Percentiles rank a stretch among this genome's conserved stretches.
Conservation (phyloP, 805 yeast genomes). For the Danielozyma ontarioensis region DNA sequence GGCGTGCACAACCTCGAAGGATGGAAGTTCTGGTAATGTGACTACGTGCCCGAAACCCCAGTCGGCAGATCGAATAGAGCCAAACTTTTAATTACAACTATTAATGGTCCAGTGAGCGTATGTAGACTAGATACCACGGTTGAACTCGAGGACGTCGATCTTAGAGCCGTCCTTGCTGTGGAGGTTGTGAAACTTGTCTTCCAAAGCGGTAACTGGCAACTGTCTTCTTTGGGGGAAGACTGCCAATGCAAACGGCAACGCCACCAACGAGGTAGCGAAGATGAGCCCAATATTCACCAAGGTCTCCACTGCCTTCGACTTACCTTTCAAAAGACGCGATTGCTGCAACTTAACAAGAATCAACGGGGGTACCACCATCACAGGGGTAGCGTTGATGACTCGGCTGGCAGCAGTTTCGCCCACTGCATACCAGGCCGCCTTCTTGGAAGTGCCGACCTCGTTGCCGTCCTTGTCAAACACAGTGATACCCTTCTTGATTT, state of each 20-base stretch:
- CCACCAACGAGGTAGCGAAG: constrained; percentile 78
- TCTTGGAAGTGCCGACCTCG: constrained; percentile 63
- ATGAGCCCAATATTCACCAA: constrained; percentile 80
- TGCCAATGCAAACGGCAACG: constrained; percentile 90
- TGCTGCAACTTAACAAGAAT: constrained; percentile 73
- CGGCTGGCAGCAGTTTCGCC: constrained; percentile 96
- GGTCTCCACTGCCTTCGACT: constrained; percentile 60
- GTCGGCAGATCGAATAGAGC: neutral
- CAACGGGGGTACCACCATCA: constrained; percentile 95
- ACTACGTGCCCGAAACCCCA: neutral
- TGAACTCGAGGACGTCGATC: constrained; percentile 68
- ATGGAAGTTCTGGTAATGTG: constrained; percentile 62
- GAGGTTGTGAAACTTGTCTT: constrained; percentile 55
- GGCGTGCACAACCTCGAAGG: constrained; percentile 38
- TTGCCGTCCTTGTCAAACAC: constrained; percentile 63
- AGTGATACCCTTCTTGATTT: constrained; percentile 76
- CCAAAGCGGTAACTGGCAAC: constrained; percentile 56
- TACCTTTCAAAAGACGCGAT: constrained; percentile 57
- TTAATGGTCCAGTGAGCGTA: neutral
- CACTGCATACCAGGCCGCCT: constrained; percentile 89
- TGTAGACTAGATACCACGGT: constrained; percentile 74
- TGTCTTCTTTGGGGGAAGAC: constrained; percentile 87
- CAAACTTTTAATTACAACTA: neutral
- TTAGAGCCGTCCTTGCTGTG: constrained; percentile 57
- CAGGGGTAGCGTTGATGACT: constrained; percentile 93